Conservation (phyloP, 2,329 filamentous ascomycete species). For the Berkeleyomyces basicola region DNA sequence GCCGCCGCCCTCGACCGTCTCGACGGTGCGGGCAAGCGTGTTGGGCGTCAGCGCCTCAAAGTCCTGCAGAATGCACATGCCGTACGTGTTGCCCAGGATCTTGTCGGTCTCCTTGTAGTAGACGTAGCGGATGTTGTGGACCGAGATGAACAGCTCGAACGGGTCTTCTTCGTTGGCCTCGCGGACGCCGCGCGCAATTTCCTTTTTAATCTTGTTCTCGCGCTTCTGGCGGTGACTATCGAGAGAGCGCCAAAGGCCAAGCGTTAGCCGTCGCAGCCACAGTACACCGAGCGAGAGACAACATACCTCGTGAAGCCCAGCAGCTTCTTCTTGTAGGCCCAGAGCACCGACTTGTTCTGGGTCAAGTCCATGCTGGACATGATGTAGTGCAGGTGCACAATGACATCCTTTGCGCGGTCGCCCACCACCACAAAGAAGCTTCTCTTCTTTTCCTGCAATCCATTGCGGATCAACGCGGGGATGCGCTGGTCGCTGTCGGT, state of each 20-base stretch:
- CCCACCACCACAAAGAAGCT: conserved; percentile 97
- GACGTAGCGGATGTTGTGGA: conserved; percentile 94
- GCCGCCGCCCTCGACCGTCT: conserved; percentile 93
- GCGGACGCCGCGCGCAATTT: conserved; percentile 85
- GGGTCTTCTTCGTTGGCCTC: conserved; percentile 87
- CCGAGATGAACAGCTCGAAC: conserved; percentile 91
- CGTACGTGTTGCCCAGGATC: conserved; percentile 93
- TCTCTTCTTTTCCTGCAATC: conserved; percentile 86
- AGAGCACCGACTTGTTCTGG: conserved; percentile 79
- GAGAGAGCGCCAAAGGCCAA: background rate
- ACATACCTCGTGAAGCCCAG: conserved; percentile 66
- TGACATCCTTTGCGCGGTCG: conserved; percentile 87
- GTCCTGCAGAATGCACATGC: conserved; percentile 96
- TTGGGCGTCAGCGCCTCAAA: conserved; percentile 98
- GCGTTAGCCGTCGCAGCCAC: background rate
- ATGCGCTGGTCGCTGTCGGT: conserved; percentile 64
- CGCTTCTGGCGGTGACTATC: conserved; percentile 85
- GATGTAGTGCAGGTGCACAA: conserved; percentile 84
- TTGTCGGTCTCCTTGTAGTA: conserved; percentile 99
- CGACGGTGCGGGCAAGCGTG: conserved; percentile 79
- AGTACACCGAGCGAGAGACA: background rate
- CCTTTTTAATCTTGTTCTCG: conserved; percentile 95
- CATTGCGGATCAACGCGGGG: conserved; percentile 79
- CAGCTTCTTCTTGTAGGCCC: conserved; percentile 98
- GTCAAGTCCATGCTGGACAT: conserved; percentile 81